Evolutionary conservation across 108 stramenopile species (phyloP).

Genomic region (Discostella stelligeroides): DNA sequence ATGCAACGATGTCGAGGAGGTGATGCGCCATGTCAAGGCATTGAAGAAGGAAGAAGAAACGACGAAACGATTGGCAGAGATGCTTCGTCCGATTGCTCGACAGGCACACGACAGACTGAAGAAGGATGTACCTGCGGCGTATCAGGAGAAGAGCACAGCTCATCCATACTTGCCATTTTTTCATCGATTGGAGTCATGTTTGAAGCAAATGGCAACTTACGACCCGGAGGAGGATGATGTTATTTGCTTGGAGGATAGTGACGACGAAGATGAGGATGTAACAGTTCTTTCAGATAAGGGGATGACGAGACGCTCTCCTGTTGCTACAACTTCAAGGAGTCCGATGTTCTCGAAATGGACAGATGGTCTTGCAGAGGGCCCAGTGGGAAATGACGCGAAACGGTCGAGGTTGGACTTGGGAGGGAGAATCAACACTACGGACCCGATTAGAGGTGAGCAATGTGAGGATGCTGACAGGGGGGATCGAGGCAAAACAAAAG

Average conservation of each 20-base stretch:
- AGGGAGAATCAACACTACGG: not conserved
- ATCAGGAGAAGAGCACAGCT: slow-evolving; percentile 82
- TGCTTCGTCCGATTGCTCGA: slow-evolving; percentile 69
- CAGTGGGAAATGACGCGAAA: not conserved
- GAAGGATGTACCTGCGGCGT: slow-evolving; percentile 81
- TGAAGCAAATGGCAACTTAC: slow-evolving; percentile 80
- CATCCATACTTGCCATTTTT: slow-evolving; percentile 92
- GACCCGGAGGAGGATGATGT: slow-evolving; percentile 89
- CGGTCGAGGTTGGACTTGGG: slow-evolving; percentile 11
- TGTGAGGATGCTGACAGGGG: not conserved
- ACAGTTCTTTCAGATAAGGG: slow-evolving; percentile 13
- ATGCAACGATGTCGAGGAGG: slow-evolving; percentile 84
- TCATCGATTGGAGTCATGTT: slow-evolving; percentile 78
- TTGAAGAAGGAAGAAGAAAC: slow-evolving; percentile 53
- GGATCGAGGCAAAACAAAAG: slow-evolving; percentile 11
- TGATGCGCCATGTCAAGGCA: slow-evolving; percentile 61
- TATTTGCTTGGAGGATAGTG: slow-evolving; percentile 79
- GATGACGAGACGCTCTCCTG: not conserved
- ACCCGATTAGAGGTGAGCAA: not conserved
- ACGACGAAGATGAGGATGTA: slow-evolving; percentile 42
- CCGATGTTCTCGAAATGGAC: not conserved
- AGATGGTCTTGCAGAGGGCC: not conserved
- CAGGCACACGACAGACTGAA: slow-evolving; percentile 64
- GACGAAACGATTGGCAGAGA: slow-evolving; percentile 63
- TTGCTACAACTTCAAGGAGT: not conserved